phyloP scores from a whole-genome alignment of 768 basidiomycete genomes.

The Suillus placidus region DNA sequence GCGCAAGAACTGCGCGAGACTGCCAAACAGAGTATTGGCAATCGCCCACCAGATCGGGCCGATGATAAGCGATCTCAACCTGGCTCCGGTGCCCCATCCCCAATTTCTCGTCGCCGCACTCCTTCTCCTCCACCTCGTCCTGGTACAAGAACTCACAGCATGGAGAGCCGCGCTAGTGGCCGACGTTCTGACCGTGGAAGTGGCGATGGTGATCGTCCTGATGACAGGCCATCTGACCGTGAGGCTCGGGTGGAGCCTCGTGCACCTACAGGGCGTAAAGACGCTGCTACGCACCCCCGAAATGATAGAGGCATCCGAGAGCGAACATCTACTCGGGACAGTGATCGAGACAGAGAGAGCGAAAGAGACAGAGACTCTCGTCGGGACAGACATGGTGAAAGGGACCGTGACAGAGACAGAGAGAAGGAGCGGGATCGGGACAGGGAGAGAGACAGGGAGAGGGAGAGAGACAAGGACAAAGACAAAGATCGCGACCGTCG shows the following conservation, averaged over 20 bases:
- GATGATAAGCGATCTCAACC: constrained; percentile 53
- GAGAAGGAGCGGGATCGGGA: constrained; percentile 53
- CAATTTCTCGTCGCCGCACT: constrained; percentile 57
- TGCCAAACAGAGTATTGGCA: constrained; percentile 65
- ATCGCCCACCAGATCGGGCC: constrained; percentile 37
- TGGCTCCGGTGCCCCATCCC: constrained; percentile 58
- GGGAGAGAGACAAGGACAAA: constrained; percentile 38
- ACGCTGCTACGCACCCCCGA: constrained; percentile 55
- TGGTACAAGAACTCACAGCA: constrained; percentile 69
- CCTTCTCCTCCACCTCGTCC: constrained; percentile 66
- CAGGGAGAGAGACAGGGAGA: constrained; percentile 46
- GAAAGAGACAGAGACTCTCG: constrained; percentile 53
- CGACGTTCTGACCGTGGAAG: constrained; percentile 57
- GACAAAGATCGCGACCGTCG: constrained; percentile 43
- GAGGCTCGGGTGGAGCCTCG: constrained; percentile 50
- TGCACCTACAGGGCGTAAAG: constrained; percentile 45
- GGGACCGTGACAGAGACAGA: constrained; percentile 49
- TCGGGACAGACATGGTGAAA: constrained; percentile 48
- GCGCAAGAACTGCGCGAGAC: constrained; percentile 83
- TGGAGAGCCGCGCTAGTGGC: constrained; percentile 73
- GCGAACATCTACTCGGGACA: constrained; percentile 38
- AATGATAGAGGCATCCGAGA: constrained; percentile 51
- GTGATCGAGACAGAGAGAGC: constrained; percentile 44
- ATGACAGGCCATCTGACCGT: constrained; percentile 58
- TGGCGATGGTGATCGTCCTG: constrained; percentile 46